Conservation (phyloP, 2,329 filamentous ascomycete genomes). For the Colletotrichum tabaci region DNA sequence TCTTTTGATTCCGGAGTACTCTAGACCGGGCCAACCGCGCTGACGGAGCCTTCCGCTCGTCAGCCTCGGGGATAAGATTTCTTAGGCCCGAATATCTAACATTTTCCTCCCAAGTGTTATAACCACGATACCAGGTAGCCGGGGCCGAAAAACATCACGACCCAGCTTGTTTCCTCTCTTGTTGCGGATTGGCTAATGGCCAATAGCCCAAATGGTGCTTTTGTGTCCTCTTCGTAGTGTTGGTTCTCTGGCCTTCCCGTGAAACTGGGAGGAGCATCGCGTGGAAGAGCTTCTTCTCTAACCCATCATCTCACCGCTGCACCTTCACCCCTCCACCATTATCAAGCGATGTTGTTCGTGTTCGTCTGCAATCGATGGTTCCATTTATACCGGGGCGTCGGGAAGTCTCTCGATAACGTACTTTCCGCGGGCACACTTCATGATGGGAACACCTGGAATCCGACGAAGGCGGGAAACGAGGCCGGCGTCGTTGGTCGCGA, state of each 20-base stretch:
- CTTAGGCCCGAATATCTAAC: constrained; percentile 26
- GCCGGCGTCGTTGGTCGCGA: constrained; percentile 77
- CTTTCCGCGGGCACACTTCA: constrained; percentile 89
- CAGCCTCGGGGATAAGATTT: constrained; percentile 25
- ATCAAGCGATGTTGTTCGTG: too few species aligned
- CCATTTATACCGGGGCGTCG: constrained; percentile 78
- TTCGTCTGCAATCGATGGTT: constrained; percentile 15
- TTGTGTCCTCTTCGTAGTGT: background rate
- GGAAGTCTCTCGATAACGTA: constrained; percentile 95
- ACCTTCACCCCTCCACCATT: too few species aligned
- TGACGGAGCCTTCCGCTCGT: constrained; percentile 26
- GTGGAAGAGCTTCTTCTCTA: background rate
- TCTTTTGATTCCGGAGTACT: constrained; percentile 5
- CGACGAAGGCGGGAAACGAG: constrained; percentile 73
- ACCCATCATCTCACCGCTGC: background rate
- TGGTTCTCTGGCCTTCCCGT: background rate
- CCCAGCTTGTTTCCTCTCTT: background rate
- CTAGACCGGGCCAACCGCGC: constrained; percentile 27
- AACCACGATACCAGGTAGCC: constrained; percentile 5
- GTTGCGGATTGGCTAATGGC: background rate
- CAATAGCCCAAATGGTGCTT: constrained; percentile 1
- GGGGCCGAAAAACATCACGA: constrained; percentile 39
- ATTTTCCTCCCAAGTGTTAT: background rate
- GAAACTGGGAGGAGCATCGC: background rate
- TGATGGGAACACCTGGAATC: constrained; percentile 59